A percentile compares a stretch with the other conserved stretches of the same genome.
Conservation (phyloP, 108 stramenopile genomes). For the Fistulifera solaris region DNA sequence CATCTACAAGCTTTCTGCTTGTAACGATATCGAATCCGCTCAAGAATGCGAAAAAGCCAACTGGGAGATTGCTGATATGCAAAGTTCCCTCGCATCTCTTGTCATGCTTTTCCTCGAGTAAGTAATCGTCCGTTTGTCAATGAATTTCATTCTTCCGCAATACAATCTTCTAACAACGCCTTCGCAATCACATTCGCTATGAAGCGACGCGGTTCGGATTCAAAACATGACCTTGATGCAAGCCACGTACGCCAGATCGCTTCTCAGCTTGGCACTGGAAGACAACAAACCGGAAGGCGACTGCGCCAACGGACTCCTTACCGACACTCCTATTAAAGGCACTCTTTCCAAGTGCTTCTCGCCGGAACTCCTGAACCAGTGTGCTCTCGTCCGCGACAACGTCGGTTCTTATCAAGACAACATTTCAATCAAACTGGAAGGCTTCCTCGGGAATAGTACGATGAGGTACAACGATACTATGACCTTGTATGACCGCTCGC, state of each 20-base stretch:
- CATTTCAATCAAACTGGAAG: constrained; percentile 3
- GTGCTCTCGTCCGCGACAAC: not conserved
- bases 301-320: constrained; percentile 1
- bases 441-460: not conserved
- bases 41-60: constrained; percentile 7
- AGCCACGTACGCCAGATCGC: not conserved
- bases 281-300: constrained; percentile 7
- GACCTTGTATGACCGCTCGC: not conserved
- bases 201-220: not conserved
- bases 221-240: constrained; percentile 3
- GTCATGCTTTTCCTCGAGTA: constrained; percentile 4
- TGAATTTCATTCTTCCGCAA: too few species aligned
- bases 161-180: too few species aligned
- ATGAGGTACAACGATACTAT: not conserved
- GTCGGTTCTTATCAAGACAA: not conserved
- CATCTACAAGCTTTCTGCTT: not conserved
- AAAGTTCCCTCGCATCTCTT: not conserved
- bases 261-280: constrained; percentile 4
- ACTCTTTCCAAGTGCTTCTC: not conserved
- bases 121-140: not conserved
- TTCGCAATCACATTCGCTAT: too few species aligned
- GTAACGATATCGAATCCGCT: not conserved
- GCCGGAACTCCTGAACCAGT: not conserved
- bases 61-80: constrained; percentile 5
- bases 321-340: not conserved